Evolutionary conservation across 2,329 filamentous ascomycete genomes (phyloP).

Genomic region (Basipetospora chlamydospora): DNA sequence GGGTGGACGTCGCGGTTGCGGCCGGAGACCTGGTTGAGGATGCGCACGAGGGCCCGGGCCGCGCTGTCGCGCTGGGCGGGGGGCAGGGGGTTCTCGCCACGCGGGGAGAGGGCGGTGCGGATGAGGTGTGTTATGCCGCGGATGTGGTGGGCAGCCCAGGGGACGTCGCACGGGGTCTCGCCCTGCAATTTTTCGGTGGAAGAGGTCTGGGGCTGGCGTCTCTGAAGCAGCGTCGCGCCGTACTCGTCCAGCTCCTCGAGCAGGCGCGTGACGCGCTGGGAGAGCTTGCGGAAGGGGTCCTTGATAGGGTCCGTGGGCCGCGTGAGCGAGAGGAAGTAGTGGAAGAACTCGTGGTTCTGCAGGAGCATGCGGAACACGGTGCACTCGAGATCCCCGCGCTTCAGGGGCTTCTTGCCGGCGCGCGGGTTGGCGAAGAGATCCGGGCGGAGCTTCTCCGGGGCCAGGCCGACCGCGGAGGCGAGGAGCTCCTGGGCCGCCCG

Average conservation of each 20-base stretch:
- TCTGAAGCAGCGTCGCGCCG: not conserved
- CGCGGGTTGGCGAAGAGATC: slow-evolving; percentile 26
- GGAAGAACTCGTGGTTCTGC: slow-evolving; percentile 38
- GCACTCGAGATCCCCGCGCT: slow-evolving; percentile 30
- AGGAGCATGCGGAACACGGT: slow-evolving; percentile 40
- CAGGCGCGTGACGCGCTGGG: slow-evolving; percentile 31
- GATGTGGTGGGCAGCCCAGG: slow-evolving; percentile 36
- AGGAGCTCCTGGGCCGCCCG: slow-evolving; percentile 37
- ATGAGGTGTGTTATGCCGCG: slow-evolving; percentile 27
- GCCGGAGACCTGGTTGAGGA: slow-evolving; percentile 28
- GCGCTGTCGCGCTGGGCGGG: slow-evolving; percentile 27
- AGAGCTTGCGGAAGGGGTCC: slow-evolving; percentile 32
- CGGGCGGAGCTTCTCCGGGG: slow-evolving; percentile 27
- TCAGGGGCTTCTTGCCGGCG: slow-evolving; percentile 20
- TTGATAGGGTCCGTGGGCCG: slow-evolving; percentile 27
- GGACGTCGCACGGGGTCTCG: slow-evolving; percentile 19
- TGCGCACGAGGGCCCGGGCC: slow-evolving; percentile 30
- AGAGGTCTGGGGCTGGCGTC: not conserved
- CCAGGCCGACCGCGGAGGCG: slow-evolving; percentile 24
- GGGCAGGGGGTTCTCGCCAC: slow-evolving; percentile 18
- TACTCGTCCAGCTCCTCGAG: slow-evolving; percentile 27
- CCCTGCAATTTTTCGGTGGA: no score
- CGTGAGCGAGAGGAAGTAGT: slow-evolving; percentile 33
- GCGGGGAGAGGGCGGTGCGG: slow-evolving; percentile 22
- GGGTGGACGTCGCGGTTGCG: slow-evolving; percentile 23